Percentiles rank a stretch among this genome's conserved stretches.
These are phyloP conservation scores for Isoetes taiwanensis DNA, from an alignment of 75 land plant genomes.

Conservation along the genomic window DNA sequence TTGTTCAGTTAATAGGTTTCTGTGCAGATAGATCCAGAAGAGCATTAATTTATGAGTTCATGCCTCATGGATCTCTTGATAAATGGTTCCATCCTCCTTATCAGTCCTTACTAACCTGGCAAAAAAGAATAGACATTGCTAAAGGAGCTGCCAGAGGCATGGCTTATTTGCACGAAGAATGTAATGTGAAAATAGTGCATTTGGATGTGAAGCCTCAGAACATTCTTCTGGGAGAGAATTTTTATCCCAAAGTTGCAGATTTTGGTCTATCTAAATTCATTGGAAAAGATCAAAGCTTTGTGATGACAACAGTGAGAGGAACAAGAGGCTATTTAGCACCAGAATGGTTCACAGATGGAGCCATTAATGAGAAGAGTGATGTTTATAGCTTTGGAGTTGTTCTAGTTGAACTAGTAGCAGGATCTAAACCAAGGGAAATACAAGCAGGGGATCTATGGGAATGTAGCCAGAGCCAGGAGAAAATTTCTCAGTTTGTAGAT, in stretches of 20 bases:
- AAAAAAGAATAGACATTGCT: not conserved
- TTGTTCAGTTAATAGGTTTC: not conserved
- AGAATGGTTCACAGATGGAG: not conserved
- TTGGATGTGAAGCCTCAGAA: constrained; percentile 1
- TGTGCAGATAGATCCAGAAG: not conserved
- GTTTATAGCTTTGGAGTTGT: constrained; percentile 3
- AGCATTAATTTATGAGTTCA: not conserved
- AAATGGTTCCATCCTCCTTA: not conserved
- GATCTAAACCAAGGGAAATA: too few species aligned
- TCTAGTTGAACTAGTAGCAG: too few species aligned
- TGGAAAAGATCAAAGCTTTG: not conserved
- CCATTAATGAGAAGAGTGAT: constrained; percentile 7
- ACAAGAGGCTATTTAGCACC: constrained; percentile 2
- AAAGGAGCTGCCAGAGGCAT: not conserved
- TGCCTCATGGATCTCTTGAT: constrained; percentile 1
- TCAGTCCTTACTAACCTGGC: not conserved
- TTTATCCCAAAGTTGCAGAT: not conserved
- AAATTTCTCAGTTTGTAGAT: too few species aligned
- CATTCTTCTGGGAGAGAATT: not conserved
- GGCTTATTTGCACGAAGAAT: not conserved
- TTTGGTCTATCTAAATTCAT: not conserved
- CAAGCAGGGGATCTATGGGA: too few species aligned
- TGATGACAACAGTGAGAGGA: not conserved
- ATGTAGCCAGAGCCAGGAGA: too few species aligned
- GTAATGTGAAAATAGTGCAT: not conserved